Evolutionary conservation across 139 green algal species (phyloP).

Genomic region (Desmodesmus armatus): DNA sequence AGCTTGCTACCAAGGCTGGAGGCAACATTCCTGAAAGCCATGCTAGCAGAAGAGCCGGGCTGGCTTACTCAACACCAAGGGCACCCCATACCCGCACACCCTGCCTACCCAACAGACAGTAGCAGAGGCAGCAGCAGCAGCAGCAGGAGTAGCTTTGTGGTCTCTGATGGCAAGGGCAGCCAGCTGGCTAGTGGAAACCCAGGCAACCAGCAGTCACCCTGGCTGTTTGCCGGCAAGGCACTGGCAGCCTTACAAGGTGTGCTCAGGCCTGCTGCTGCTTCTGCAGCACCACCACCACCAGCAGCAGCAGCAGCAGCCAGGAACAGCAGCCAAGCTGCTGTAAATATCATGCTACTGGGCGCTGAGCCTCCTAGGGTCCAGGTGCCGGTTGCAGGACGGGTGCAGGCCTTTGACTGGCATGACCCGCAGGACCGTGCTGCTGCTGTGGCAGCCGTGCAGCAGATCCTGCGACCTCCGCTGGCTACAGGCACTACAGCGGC

Average conservation of each 20-base stretch:
- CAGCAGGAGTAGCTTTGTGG: neutral
- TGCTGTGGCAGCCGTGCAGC: neutral
- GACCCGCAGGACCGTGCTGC: neutral
- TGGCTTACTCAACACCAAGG: constrained; percentile 31
- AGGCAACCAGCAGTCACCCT: neutral
- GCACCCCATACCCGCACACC: neutral
- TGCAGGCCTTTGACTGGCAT: neutral
- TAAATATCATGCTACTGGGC: neutral
- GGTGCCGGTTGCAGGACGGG: neutral
- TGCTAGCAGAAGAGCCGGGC: constrained; percentile 30
- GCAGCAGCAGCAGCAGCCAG: neutral
- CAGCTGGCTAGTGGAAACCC: neutral
- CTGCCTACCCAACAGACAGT: constrained; percentile 4
- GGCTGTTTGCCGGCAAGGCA: constrained; percentile 9
- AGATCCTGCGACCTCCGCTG: too few relatives aligned
- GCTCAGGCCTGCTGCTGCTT: neutral
- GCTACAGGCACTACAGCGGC: too few relatives aligned
- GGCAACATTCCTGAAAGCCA: constrained; percentile 11
- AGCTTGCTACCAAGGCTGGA: neutral
- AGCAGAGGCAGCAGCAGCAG: constrained; percentile 1
- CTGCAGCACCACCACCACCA: neutral
- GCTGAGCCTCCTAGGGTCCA: neutral
- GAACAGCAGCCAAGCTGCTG: constrained; percentile 12
- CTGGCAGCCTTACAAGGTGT: neutral
- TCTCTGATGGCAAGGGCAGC: neutral